A percentile compares a stretch with the other conserved stretches of the same genome.
Evolutionary conservation across 1,284 basidiomycete species (phyloP).

Genomic region (Fereydounia khargensis): DNA sequence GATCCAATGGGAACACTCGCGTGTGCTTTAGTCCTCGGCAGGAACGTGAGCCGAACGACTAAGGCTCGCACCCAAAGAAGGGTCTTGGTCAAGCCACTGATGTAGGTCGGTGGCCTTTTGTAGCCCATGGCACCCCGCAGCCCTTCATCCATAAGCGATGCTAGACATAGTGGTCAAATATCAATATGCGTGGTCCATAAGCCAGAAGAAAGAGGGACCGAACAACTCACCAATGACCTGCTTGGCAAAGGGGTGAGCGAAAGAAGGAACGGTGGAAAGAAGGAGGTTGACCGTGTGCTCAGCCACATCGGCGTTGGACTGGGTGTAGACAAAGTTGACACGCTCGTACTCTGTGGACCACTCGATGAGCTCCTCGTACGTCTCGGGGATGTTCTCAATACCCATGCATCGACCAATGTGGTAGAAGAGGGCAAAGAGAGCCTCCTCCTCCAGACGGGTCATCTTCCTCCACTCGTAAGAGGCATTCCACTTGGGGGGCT

Average conservation of each 20-base stretch:
- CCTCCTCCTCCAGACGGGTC: conserved; percentile 25
- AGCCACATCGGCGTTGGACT: conserved; percentile 23
- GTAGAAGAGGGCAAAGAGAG: conserved; percentile 24
- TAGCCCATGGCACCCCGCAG: conserved; percentile 22
- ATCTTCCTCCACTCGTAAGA: conserved; percentile 18
- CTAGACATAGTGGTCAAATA: no score
- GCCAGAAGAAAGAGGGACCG: no score
- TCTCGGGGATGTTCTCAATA: conserved; percentile 23
- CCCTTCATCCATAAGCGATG: conserved; percentile 21
- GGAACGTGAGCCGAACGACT: conserved; percentile 4
- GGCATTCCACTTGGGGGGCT: conserved; percentile 26
- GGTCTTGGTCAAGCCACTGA: conserved; percentile 9
- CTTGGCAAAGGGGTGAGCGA: conserved; percentile 12
- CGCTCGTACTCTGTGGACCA: conserved; percentile 28
- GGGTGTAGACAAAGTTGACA: conserved; percentile 13
- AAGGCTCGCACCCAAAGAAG: conserved; percentile 3
- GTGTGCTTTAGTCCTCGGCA: conserved; percentile 10
- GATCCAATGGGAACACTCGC: conserved; percentile 12
- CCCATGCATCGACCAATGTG: conserved; percentile 31
- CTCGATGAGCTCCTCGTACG: conserved; percentile 6
- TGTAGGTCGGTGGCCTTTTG: conserved; percentile 4
- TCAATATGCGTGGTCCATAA: no score
- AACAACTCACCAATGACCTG: conserved; percentile 4
- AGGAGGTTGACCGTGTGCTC: conserved; percentile 26
- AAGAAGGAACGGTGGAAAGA: conserved; percentile 8